Conservation (phyloP, 2,329 filamentous ascomycete species). For the Penicillium sclerotigenum region DNA sequence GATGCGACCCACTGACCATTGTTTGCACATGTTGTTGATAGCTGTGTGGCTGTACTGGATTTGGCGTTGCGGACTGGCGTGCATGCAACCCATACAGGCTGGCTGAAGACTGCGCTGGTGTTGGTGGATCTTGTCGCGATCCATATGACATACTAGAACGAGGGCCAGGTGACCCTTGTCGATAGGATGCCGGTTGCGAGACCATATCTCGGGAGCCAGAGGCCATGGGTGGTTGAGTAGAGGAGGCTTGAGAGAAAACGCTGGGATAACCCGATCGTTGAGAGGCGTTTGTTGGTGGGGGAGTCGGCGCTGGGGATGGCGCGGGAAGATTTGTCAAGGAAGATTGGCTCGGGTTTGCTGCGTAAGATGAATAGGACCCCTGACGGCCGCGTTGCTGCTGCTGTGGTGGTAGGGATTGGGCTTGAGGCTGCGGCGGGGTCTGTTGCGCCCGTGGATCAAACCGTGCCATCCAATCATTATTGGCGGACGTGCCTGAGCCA, state of each 20-base stretch:
- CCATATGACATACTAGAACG: slow-evolving; percentile 32
- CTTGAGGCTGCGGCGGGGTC: slow-evolving; percentile 14
- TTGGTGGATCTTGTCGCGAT: slow-evolving; percentile 32
- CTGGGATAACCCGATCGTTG: slow-evolving; percentile 32
- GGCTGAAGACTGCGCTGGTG: slow-evolving; percentile 31
- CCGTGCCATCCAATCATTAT: slow-evolving; percentile 43
- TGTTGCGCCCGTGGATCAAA: slow-evolving; percentile 42
- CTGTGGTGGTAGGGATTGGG: slow-evolving; percentile 22
- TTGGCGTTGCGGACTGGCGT: slow-evolving; percentile 28
- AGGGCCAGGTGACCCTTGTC: slow-evolving; percentile 30
- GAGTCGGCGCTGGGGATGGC: slow-evolving; percentile 37
- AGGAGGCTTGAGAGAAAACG: slow-evolving; percentile 30
- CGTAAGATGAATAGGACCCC: slow-evolving; percentile 31
- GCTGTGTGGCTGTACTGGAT: slow-evolving; percentile 24
- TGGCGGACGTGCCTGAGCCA: slow-evolving; percentile 27
- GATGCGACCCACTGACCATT: slow-evolving; percentile 38
- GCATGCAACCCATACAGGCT: slow-evolving; percentile 29
- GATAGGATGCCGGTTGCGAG: slow-evolving; percentile 25
- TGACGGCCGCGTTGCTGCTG: slow-evolving; percentile 29
- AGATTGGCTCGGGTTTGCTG: slow-evolving; percentile 24
- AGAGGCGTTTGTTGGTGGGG: slow-evolving; percentile 27
- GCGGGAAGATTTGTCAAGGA: slow-evolving; percentile 27
- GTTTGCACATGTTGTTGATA: slow-evolving; percentile 41
- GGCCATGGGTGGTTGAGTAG: slow-evolving; percentile 23
- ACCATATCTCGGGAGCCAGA: slow-evolving; percentile 32